Percentiles rank a stretch among this genome's conserved stretches.
These are phyloP conservation scores for Sporobolomyces roseus DNA, from an alignment of 768 basidiomycete genomes.

Conservation along the genomic window DNA sequence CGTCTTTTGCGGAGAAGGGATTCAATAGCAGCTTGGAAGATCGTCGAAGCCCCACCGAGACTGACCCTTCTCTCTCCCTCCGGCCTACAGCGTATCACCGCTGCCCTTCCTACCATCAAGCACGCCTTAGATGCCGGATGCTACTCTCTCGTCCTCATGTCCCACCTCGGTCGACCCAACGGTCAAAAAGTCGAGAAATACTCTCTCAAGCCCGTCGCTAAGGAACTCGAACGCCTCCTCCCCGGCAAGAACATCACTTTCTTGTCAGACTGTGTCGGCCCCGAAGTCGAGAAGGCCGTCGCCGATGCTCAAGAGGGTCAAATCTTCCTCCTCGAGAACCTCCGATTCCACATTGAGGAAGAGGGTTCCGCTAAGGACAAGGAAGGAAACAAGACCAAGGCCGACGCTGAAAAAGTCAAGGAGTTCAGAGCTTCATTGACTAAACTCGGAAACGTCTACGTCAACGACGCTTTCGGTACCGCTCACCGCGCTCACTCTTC, in stretches of 20 bases:
- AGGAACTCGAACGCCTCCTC: slow-evolving; percentile 70
- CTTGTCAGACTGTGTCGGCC: slow-evolving; percentile 76
- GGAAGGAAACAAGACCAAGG: slow-evolving; percentile 91
- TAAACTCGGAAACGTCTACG: slow-evolving; percentile 84
- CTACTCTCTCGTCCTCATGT: slow-evolving; percentile 83
- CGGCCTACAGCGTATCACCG: slow-evolving; percentile 76
- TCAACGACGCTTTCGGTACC: slow-evolving; percentile 98
- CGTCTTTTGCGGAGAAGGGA: too few species aligned
- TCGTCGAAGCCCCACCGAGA: slow-evolving; percentile 3
- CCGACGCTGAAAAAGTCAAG: slow-evolving; percentile 71
- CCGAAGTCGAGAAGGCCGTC: slow-evolving; percentile 75
- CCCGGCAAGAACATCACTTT: slow-evolving; percentile 67
- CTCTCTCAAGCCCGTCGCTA: slow-evolving; percentile 80
- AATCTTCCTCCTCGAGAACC: slow-evolving; percentile 91
- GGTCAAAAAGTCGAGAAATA: slow-evolving; percentile 84
- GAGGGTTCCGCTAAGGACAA: slow-evolving; percentile 91
- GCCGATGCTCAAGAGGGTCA: slow-evolving; percentile 57
- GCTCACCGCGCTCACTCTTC: slow-evolving; percentile 97
- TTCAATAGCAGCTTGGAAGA: not conserved
- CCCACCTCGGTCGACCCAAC: slow-evolving; percentile 94
- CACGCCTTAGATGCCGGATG: slow-evolving; percentile 88
- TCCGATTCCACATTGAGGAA: slow-evolving; percentile 97
- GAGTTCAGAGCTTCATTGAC: slow-evolving; percentile 85
- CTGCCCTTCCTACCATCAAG: slow-evolving; percentile 89
- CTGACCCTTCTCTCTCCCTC: not conserved